These are phyloP conservation scores for Cucumis cinereus DNA, from an alignment of 306 rosid genomes.

Conservation along the genomic window DNA sequence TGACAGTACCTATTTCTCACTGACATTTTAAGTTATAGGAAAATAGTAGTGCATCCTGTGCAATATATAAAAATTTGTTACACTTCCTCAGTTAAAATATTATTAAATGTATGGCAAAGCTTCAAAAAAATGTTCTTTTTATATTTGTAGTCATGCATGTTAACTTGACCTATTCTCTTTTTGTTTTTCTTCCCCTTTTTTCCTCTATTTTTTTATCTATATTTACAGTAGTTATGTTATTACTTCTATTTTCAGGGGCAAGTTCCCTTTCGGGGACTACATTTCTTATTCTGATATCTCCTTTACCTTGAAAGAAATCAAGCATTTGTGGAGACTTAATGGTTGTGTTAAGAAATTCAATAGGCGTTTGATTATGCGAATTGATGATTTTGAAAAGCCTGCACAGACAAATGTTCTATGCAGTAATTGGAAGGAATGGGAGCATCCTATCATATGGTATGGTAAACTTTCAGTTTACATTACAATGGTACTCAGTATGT, in stretches of 20 bases:
- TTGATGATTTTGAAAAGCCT: conserved; percentile 90
- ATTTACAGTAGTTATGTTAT: conserved; percentile 16
- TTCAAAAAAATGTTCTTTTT: neutral
- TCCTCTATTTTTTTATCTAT: conserved; percentile 2
- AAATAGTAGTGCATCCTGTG: neutral
- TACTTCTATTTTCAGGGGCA: conserved; percentile 48
- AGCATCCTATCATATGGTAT: conserved; percentile 90
- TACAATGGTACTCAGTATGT: conserved; percentile 2
- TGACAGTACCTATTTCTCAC: neutral
- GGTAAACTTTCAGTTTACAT: conserved; percentile 4
- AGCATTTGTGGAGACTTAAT: conserved; percentile 86
- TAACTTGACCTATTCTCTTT: neutral
- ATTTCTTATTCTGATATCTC: conserved; percentile 64
- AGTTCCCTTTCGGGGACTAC: conserved; percentile 79
- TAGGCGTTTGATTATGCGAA: conserved; percentile 68
- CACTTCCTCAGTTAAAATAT: neutral
- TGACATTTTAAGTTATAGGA: neutral
- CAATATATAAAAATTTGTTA: neutral
- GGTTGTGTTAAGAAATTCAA: conserved; percentile 51
- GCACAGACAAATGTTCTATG: conserved; percentile 70
- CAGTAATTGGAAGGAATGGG: conserved; percentile 88
- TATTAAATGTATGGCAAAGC: neutral
- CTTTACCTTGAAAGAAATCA: conserved; percentile 79
- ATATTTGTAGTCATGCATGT: neutral
- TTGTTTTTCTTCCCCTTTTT: neutral